Conservation (phyloP, 2,329 filamentous ascomycete genomes). For the Westerdykella sp. region DNA sequence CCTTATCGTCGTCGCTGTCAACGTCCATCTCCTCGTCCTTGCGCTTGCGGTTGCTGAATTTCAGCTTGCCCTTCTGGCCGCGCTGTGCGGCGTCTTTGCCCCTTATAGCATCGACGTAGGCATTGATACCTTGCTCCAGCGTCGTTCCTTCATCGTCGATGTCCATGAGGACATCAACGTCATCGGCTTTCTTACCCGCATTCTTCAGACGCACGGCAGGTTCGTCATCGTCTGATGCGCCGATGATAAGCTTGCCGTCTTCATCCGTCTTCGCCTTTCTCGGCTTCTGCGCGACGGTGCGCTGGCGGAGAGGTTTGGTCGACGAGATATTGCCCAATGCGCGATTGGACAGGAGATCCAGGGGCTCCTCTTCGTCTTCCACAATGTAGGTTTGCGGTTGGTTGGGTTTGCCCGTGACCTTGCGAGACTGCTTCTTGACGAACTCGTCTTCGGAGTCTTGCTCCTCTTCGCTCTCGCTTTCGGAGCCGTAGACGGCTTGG, state of each 20-base stretch:
- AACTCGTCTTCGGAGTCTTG: constrained; percentile 33
- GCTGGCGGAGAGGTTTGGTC: constrained; percentile 68
- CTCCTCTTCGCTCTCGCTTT: constrained; percentile 53
- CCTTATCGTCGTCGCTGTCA: constrained; percentile 38
- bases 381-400: constrained; percentile 73
- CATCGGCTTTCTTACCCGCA: constrained; percentile 35
- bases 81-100: constrained; percentile 53
- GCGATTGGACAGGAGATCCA: constrained; percentile 84
- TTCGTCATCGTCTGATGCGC: constrained; percentile 45
- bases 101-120: constrained; percentile 56
- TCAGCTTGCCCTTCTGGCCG: constrained; percentile 55
- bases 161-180: constrained; percentile 54
- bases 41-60: constrained; percentile 50
- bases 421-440: constrained; percentile 26
- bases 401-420: constrained; percentile 37
- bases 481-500: constrained; percentile 78
- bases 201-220: constrained; percentile 21
- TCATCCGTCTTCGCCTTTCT: constrained; percentile 50
- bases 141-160: constrained; percentile 42
- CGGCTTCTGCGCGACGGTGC: constrained; percentile 43
- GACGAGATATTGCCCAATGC: constrained; percentile 90
- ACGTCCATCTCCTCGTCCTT: constrained; percentile 44
- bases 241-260: constrained; percentile 76
- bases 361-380: constrained; percentile 88
- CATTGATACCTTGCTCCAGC: constrained; percentile 51